Evolutionary conservation across 2,329 filamentous ascomycete species (phyloP), one percentile per base, ranked within the genome.

Genomic region (Trichoderma endophyticum): DNA sequence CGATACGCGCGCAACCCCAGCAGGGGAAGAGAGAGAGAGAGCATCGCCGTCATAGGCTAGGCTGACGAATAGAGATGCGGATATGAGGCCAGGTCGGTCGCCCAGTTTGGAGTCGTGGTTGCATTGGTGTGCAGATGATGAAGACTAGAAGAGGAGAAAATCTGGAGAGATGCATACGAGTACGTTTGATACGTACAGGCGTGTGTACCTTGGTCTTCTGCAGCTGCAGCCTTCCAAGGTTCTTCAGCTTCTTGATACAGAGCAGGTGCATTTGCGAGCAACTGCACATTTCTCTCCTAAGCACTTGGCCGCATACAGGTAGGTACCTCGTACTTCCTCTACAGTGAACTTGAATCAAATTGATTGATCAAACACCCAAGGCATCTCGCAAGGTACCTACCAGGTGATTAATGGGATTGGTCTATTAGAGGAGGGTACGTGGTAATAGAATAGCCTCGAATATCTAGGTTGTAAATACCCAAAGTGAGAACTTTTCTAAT

Each of bases 121-220:
- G 65, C 30, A 34, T 34, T 56, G 32, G 65, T 39, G 65, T 60
- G 36, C 54, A 48, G 54, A 69, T 69, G 65, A 61, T 60, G 65
- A 61, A 69, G 34, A 3, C 11, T 30, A 18, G 26, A 32, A 43
- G 54, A 68, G 56, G 51, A 54, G 24, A 32, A 32, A 28, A 21
- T 32, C 26, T 32, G 39, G 62, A 65, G 60, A 62, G 60, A 12
- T 15, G 59, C 32, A n/a, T 15, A 21, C 32, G 32, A 14, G 30
- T 32, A 8, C 34, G 32, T n/a, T 67, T 18, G 64, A 9, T 48
- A 48, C 39, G 15, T 48, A 48, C 39, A 14, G 7, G 18, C 39
- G 8, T n/a, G 21, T 21, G n/a, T 51, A 30, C 26, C 30, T 51
- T 51, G 11, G 48, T 24, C 24, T 24, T 7, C n/a, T 54, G 48